Percentiles rank a stretch among this genome's conserved stretches.
Conservation (phyloP, 192 early-diverging fungal genomes). For the Backusella tuberculispora region DNA sequence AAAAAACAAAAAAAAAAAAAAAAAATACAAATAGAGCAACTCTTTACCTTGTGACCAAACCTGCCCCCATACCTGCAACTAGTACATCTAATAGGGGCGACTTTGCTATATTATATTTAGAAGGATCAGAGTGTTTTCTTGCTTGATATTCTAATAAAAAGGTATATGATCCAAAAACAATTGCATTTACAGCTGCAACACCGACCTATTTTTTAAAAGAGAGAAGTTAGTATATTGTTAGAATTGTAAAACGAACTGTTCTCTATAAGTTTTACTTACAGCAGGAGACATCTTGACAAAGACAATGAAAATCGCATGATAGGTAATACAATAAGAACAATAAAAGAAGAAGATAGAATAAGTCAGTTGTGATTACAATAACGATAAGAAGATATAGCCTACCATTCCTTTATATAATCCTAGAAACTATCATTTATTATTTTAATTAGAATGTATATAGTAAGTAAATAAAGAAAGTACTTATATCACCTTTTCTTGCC, state of each 20-base stretch:
- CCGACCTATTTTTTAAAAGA: slow-evolving; percentile 47
- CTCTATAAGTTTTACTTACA: slow-evolving; percentile 38
- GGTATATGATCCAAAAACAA: slow-evolving; percentile 60
- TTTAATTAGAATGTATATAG: neutral
- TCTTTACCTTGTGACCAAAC: slow-evolving; percentile 55
- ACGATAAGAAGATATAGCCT: slow-evolving; percentile 17
- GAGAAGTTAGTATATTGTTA: slow-evolving; percentile 8
- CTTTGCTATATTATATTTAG: slow-evolving; percentile 9
- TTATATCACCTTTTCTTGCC: slow-evolving; percentile 56
- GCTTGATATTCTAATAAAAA: slow-evolving; percentile 55
- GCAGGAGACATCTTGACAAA: slow-evolving; percentile 53
- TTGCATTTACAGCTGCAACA: slow-evolving; percentile 58
- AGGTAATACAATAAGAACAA: neutral
- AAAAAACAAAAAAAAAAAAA: neutral
- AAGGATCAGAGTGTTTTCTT: neutral
- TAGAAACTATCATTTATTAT: slow-evolving; percentile 40
- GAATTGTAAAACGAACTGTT: neutral
- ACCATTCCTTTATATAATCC: slow-evolving; percentile 67
- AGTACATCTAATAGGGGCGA: slow-evolving; percentile 54
- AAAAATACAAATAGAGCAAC: neutral
- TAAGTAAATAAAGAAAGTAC: neutral
- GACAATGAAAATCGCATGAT: neutral
- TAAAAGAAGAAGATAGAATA: neutral
- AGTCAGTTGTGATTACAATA: slow-evolving; percentile 16
- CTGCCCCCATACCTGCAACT: slow-evolving; percentile 58